These are phyloP conservation scores for Eucalyptus microcorys DNA, from an alignment of 345 rosid species.

Conservation along the genomic window DNA sequence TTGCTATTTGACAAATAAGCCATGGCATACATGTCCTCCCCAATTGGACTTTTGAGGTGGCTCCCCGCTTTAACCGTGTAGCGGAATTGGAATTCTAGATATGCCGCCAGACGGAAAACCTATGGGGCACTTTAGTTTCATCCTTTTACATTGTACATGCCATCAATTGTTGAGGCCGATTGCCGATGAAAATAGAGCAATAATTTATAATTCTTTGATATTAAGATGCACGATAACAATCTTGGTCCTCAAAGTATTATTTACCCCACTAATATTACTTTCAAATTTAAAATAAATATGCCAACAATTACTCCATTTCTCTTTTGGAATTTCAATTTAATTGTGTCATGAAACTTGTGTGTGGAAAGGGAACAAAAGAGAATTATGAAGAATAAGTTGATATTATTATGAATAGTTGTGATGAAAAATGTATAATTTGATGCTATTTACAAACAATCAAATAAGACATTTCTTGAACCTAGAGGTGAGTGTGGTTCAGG, in stretches of 20 bases:
- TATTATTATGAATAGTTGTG: too few relatives aligned
- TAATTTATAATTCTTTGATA: not conserved
- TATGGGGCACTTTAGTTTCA: not conserved
- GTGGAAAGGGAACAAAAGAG: not conserved
- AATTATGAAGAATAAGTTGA: too few relatives aligned
- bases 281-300: not conserved
- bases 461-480: not conserved
- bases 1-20: not conserved
- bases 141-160: not conserved
- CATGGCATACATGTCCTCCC: not conserved
- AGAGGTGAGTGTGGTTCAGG: too few relatives aligned
- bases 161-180: not conserved
- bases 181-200: not conserved
- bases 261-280: not conserved
- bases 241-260: not conserved
- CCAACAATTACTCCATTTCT: too few relatives aligned
- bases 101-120: not conserved
- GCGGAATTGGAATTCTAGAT: not conserved
- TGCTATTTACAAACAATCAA: not conserved
- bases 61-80: too few relatives aligned
- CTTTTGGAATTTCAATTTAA: not conserved
- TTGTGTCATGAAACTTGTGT: not conserved
- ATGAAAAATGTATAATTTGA: not conserved
- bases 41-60: not conserved
- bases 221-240: fast-evolving